Evolutionary conservation across 106 monocot genomes (phyloP), one percentile per base, ranked within the genome.

Genomic region (Amphibolis antarctica): DNA sequence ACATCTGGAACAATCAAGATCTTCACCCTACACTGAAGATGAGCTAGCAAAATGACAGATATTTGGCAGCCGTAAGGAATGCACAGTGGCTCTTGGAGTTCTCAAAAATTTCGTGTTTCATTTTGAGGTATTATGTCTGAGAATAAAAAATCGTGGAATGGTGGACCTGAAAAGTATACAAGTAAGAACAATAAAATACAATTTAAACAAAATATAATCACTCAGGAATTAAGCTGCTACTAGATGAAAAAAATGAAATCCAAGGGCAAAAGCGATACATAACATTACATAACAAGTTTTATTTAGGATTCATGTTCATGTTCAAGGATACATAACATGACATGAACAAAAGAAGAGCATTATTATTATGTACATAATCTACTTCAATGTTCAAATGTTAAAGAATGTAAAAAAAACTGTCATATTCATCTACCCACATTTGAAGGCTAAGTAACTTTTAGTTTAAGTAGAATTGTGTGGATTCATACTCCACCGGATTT

Each of bases 121-220:
- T 49, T 21, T 63, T 14, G 51, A 52, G 76, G 82, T 48, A 88
- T 54, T 49, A 88, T 62, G 53, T 93, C 88, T 1, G 70, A 77
- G 52, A 93, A 82, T 17, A 82, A 85, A 71, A 88, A 93, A 74
- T 83, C 83, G 70, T 89, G 86, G 63, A 84, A 86, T 18, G 84
- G 84, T 23, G 80, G 74, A 60, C 93, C 93, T 93, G 79, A 53
- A 77, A 77, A 29, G 6, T 31, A 45, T 19, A 4, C 20, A 20
- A 51, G 25, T 46, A 30, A 25, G 44, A 47, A 36, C 5, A 26
- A 18, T 46, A 25, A 24, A 27, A 2, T 12, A n/a, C 10, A 36
- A 17, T 20, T 25, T 55, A n/a, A 49, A 13, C 13, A 49, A 49
- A 49, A 36, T 4, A 0, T 22, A 55, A 26, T 22, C 21, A 55